These are phyloP conservation scores for Globisporangium paddicum DNA, from an alignment of 352 stramenopile species.

Conservation along the genomic window DNA sequence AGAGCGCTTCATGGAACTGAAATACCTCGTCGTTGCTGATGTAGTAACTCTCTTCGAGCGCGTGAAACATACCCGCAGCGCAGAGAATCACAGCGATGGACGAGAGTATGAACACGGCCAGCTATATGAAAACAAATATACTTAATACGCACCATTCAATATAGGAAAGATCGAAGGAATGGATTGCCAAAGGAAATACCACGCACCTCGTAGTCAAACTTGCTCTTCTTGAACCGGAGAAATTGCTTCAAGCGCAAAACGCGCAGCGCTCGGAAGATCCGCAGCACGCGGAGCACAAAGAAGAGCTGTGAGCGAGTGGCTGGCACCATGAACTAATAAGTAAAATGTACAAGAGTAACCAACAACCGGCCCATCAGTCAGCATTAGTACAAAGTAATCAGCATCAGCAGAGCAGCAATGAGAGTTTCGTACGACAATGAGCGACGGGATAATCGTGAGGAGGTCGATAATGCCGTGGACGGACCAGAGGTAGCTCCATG, in stretches of 20 bases:
- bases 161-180: background rate
- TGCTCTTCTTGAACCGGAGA: slow-evolving; percentile 55
- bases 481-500: slow-evolving; percentile 43
- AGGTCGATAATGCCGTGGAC: slow-evolving; percentile 57
- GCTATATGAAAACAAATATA: no score
- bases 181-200: background rate
- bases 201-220: slow-evolving; percentile 68
- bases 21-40: slow-evolving; percentile 25
- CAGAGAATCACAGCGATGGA: slow-evolving; percentile 56
- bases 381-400: background rate
- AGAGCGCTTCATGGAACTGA: slow-evolving; percentile 60
- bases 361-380: background rate
- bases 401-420: background rate
- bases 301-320: slow-evolving; percentile 42
- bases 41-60: slow-evolving; percentile 47
- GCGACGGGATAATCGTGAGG: slow-evolving; percentile 60
- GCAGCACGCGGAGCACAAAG: slow-evolving; percentile 63
- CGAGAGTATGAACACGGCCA: slow-evolving; percentile 65
- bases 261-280: slow-evolving; percentile 62
- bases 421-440: slow-evolving; percentile 38
- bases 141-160: background rate
- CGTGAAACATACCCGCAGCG: slow-evolving; percentile 61
- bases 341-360: no score
- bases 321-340: slow-evolving; percentile 52
- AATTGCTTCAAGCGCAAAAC: slow-evolving; percentile 55